Base-by-base conservation (phyloP, 148 eudicot genomes). In the Cornus florida region DNA sequence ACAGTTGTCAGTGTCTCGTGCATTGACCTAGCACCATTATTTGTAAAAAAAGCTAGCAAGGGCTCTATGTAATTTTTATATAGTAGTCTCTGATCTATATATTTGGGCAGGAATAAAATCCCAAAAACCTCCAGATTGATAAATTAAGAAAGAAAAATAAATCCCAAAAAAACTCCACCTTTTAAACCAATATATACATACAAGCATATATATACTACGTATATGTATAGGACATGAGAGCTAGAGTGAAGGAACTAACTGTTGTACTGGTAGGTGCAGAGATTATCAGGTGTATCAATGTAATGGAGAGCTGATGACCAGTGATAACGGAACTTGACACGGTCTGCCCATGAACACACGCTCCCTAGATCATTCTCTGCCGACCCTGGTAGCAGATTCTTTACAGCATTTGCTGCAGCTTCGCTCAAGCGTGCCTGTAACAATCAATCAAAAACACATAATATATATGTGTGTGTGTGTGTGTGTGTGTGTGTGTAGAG, bases 271-370 rank as follows among this genome's bases (percentile, higher is more conserved):
- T 88, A 94, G 43, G 88, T 83, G 86, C 98, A 92, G 75, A 82
- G 85, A 71, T 89, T 78, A 86, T 94, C 94, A 64, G 96, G 98
- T 48, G 91, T 91, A 38, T 94, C 91, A 46, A 89, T 89, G 73
- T 85, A 94, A 87, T 94, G 98, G 68, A 94, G 92, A 35, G 97
- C 82, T 10, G 90, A 80, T 17, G 97, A 93, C 97, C 97, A 93
- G 23, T 83, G 91, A 66, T 91, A 93, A 13, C 82, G 92, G 70
- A 90, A 92, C 82, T 87, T 93, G 46, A 93, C 91, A 14, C 70
- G 86, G 67, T 94, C 98, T 0, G 95, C 92, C 98, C 98, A 94
- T 1, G 90, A 86, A 77, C 86, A 86, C 14, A 80, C 74, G 69
- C 84, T 86, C 10, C 80, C 79, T n/a, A 85, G 48, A 82, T 82